Conservation (phyloP, 768 basidiomycete genomes). For the Kwoniella sp. region DNA sequence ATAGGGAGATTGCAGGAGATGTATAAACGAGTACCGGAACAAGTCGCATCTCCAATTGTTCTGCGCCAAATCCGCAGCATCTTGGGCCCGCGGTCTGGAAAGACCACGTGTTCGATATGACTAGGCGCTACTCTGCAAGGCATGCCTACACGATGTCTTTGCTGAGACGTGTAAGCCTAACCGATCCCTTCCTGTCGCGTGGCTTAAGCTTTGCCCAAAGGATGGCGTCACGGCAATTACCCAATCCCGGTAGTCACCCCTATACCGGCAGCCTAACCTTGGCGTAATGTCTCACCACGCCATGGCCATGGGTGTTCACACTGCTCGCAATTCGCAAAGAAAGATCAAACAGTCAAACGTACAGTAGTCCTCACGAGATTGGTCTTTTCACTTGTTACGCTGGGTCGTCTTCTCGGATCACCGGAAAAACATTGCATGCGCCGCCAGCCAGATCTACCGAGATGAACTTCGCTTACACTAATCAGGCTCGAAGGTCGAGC, state of each 20-base stretch:
- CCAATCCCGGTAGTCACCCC: neutral
- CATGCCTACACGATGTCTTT: too few species aligned
- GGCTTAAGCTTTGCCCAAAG: neutral
- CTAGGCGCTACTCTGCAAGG: too few species aligned
- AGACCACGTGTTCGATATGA: too few species aligned
- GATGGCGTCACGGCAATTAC: neutral
- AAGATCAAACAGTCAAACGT: too few species aligned
- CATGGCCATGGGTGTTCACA: neutral
- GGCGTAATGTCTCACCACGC: neutral
- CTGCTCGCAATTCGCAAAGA: neutral
- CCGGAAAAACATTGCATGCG: neutral
- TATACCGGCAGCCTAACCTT: neutral
- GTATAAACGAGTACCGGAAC: neutral
- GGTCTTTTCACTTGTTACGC: too few species aligned
- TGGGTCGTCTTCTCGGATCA: too few species aligned
- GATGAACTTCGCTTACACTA: conserved; percentile 18
- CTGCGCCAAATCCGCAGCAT: too few species aligned
- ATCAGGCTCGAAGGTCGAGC: conserved; percentile 16
- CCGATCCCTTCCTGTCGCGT: too few species aligned
- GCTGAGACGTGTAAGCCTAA: too few species aligned
- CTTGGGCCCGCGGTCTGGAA: too few species aligned
- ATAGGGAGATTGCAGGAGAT: neutral
- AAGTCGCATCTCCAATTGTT: neutral
- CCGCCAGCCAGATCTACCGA: neutral
- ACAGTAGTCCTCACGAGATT: too few species aligned